phyloP scores from a whole-genome alignment of 805 yeast species.

The Ogataea paraovalis region DNA sequence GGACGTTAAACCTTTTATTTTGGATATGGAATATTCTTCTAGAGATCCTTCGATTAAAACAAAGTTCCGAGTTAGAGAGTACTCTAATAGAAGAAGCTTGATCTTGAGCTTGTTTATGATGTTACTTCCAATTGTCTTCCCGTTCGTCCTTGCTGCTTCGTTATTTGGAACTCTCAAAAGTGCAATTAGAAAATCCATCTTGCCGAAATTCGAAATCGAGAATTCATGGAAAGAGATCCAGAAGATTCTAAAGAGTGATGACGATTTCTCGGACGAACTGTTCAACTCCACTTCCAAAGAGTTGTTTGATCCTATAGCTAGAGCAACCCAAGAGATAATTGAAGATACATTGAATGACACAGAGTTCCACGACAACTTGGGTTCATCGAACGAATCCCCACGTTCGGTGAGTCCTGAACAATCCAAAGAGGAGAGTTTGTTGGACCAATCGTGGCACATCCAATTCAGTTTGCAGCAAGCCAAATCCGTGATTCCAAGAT shows the following conservation, averaged over 20 bases:
- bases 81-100: slow-evolving; percentile 8
- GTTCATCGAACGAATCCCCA: neutral
- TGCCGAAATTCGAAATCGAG: slow-evolving; percentile 11
- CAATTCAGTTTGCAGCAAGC: slow-evolving; percentile 6
- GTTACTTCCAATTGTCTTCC: slow-evolving; percentile 21
- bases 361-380: neutral
- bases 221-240: slow-evolving; percentile 10
- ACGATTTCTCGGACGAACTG: neutral
- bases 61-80: slow-evolving; percentile 3
- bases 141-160: slow-evolving; percentile 22
- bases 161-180: slow-evolving; percentile 25
- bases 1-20: slow-evolving; percentile 41
- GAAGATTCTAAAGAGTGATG: slow-evolving; percentile 5
- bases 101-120: slow-evolving; percentile 5
- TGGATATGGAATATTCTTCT: slow-evolving; percentile 42
- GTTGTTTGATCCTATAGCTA: slow-evolving; percentile 17
- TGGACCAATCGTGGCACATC: neutral
- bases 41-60: slow-evolving; percentile 8
- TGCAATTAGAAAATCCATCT: slow-evolving; percentile 14
- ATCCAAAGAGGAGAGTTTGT: neutral
- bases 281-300: slow-evolving; percentile 5
- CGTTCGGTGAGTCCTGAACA: neutral
- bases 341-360: slow-evolving; percentile 22
- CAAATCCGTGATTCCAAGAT: neutral
- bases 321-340: slow-evolving; percentile 26